Conservation (phyloP, 2,329 filamentous ascomycete genomes). For the Penicillium brasilianum region DNA sequence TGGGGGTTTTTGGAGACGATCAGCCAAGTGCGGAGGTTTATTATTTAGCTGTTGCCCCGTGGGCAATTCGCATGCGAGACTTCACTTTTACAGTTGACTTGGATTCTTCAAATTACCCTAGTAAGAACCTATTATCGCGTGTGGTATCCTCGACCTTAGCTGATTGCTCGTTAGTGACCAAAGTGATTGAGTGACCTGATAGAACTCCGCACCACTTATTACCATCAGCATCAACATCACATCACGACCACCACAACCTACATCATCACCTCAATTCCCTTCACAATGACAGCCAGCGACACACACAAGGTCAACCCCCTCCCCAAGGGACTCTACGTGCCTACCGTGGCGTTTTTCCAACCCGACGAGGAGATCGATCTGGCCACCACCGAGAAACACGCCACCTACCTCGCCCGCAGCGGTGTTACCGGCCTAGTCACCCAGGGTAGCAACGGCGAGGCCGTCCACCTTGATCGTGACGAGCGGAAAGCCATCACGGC, state of each 20-base stretch:
- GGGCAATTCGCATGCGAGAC: not conserved
- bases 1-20: constrained; percentile 23
- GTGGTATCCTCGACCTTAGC: not conserved
- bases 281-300: constrained; percentile 33
- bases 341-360: constrained; percentile 76
- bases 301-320: constrained; percentile 36
- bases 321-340: constrained; percentile 68
- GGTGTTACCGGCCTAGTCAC: constrained; percentile 76
- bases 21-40: constrained; percentile 3
- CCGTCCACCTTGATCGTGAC: constrained; percentile 73
- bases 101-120: not conserved
- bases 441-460: constrained; percentile 83
- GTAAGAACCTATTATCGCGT: not conserved
- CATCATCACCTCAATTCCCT: not conserved
- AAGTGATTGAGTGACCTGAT: not conserved
- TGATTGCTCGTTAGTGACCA: not conserved
- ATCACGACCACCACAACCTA: too few relatives aligned
- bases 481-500: constrained; percentile 72
- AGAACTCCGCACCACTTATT: too few relatives aligned
- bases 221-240: too few relatives aligned
- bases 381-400: constrained; percentile 61
- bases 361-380: constrained; percentile 69
- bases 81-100: not conserved
- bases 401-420: constrained; percentile 71
- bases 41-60: constrained; percentile 22